These are phyloP conservation scores for Kingdonia uniflora DNA, from an alignment of 164 flowering plant genomes.

Conservation along the genomic window DNA sequence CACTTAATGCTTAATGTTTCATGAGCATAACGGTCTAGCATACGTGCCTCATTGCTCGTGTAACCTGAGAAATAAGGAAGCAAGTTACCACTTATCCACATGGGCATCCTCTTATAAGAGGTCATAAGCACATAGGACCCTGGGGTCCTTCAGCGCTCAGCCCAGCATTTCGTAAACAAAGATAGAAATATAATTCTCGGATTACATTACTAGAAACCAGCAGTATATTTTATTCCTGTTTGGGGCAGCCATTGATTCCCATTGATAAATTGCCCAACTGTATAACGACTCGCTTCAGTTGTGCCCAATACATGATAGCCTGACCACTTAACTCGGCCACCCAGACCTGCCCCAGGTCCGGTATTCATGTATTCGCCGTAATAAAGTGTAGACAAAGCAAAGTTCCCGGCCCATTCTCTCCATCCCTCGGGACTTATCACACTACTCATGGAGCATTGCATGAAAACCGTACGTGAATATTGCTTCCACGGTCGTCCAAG, in stretches of 20 bases:
- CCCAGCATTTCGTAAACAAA: too few relatives aligned
- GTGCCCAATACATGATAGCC: conserved; percentile 41
- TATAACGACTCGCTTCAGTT: conserved; percentile 37
- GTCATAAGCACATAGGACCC: too few relatives aligned
- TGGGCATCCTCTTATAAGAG: too few relatives aligned
- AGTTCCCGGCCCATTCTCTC: conserved; percentile 60
- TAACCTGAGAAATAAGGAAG: too few relatives aligned
- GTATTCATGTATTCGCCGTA: conserved; percentile 69
- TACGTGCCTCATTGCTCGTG: too few relatives aligned
- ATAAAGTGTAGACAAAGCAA: conserved; percentile 43
- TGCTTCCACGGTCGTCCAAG: conserved; percentile 85
- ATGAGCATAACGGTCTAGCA: too few relatives aligned
- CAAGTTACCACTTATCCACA: too few relatives aligned
- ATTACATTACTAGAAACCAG: conserved; percentile 25
- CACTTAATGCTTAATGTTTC: too few relatives aligned
- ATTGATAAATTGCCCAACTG: conserved; percentile 56
- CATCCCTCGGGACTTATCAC: conserved; percentile 64
- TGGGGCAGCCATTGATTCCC: conserved; percentile 77
- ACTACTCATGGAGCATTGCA: conserved; percentile 51
- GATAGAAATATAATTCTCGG: too few relatives aligned
- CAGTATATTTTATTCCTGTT: conserved; percentile 56
- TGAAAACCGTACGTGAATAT: conserved; percentile 53
- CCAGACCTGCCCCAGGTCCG: conserved; percentile 60
- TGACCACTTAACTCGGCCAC: conserved; percentile 63
- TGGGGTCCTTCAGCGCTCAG: too few relatives aligned